A percentile compares a stretch with the other conserved stretches of the same genome.
Evolutionary conservation across 768 basidiomycete genomes (phyloP).

Genomic region (Panaeolus cyanescens): DNA sequence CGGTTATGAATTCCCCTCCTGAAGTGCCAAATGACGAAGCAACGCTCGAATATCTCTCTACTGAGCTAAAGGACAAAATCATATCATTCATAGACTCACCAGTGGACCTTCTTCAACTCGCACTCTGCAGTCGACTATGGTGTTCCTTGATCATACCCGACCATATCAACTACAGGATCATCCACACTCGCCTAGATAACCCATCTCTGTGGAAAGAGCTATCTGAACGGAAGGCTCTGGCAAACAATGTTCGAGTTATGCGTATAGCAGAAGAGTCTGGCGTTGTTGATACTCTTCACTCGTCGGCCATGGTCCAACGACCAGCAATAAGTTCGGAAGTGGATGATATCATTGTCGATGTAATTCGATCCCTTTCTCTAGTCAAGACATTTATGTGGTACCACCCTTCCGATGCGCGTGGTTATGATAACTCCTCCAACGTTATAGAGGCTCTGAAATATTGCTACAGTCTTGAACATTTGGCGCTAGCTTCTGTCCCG

Average conservation of each 20-base stretch:
- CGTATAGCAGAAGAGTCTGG: background rate
- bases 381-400: background rate
- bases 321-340: background rate
- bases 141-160: conserved; percentile 21
- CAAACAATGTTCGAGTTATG: conserved; percentile 20
- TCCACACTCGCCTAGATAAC: conserved; percentile 12
- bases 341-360: background rate
- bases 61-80: conserved; percentile 20
- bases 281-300: background rate
- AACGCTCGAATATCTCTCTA: background rate
- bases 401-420: background rate
- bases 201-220: conserved; percentile 25
- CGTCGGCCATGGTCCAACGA: background rate
- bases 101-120: conserved; percentile 13
- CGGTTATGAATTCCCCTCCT: background rate
- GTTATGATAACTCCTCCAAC: background rate
- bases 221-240: conserved; percentile 21
- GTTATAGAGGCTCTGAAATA: background rate
- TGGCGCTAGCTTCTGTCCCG: background rate
- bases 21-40: background rate
- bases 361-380: background rate
- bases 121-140: conserved; percentile 17
- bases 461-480: background rate
- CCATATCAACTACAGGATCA: conserved; percentile 26
- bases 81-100: conserved; percentile 10